Percentiles rank a stretch among this genome's conserved stretches.
Evolutionary conservation across 208 protist genomes (phyloP).

Genomic region (Balamuthia mandrillaris): DNA sequence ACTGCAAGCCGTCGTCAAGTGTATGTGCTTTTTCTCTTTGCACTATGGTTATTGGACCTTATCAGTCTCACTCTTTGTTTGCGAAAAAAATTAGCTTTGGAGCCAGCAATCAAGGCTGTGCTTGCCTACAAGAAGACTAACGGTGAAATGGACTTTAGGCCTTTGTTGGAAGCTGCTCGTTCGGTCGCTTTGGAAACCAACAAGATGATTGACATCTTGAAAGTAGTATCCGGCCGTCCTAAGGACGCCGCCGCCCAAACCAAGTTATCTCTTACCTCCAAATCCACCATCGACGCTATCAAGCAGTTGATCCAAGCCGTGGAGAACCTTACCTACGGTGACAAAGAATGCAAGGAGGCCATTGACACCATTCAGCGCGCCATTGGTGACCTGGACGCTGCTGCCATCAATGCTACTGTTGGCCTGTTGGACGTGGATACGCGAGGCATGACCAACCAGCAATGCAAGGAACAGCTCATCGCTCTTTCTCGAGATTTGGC

Average conservation of each 20-base stretch:
- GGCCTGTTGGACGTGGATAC: conserved; percentile 51
- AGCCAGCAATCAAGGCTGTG: conserved; percentile 22
- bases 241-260: conserved; percentile 31
- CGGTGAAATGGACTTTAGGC: conserved; percentile 20
- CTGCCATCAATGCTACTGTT: conserved; percentile 52
- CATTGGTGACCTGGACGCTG: conserved; percentile 59
- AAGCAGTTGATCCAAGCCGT: conserved; percentile 38
- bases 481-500: conserved; percentile 19
- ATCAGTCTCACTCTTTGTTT: not conserved
- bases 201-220: conserved; percentile 43
- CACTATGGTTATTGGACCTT: not conserved
- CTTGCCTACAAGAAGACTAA: conserved; percentile 39
- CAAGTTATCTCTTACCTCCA: conserved; percentile 33
- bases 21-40: too few relatives aligned
- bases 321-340: conserved; percentile 30
- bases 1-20: not conserved
- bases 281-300: conserved; percentile 37
- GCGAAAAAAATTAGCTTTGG: not conserved
- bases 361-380: conserved; percentile 59
- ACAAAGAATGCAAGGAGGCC: conserved; percentile 54
- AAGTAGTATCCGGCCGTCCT: conserved; percentile 21
- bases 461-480: conserved; percentile 41
- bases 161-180: not conserved
- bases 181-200: not conserved
- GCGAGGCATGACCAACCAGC: conserved; percentile 37